Percentiles rank a stretch among this genome's conserved stretches.
phyloP scores from a whole-genome alignment of 441 rosid species.

The Kokia cookei region DNA sequence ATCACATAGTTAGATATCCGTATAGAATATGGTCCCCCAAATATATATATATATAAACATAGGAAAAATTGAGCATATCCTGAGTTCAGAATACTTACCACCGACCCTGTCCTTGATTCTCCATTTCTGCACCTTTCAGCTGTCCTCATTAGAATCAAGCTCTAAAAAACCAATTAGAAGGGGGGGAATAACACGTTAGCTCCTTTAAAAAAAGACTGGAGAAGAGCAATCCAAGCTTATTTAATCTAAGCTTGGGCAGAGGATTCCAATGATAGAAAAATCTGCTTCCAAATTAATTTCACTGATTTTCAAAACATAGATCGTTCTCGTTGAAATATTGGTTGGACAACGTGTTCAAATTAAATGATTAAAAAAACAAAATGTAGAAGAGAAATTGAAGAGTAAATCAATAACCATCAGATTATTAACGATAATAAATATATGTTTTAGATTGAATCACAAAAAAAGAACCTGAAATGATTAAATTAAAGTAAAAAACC shows the following conservation, averaged over 20 bases:
- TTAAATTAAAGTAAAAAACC: neutral
- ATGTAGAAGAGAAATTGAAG: neutral
- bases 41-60: neutral
- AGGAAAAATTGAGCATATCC: neutral
- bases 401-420: neutral
- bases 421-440: neutral
- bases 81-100: conserved; percentile 27
- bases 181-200: neutral
- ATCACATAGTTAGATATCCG: neutral
- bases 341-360: neutral
- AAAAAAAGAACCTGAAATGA: neutral
- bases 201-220: neutral
- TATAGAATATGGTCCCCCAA: neutral
- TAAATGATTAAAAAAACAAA: neutral
- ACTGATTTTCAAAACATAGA: neutral
- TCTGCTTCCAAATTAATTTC: neutral
- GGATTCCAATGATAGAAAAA: neutral
- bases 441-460: neutral
- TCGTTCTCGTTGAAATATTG: neutral
- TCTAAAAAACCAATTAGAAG: conserved; percentile 14
- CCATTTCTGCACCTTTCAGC: conserved; percentile 27
- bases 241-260: neutral
- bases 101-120: conserved; percentile 32
- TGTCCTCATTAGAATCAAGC: conserved; percentile 43
- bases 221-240: neutral